A percentile compares a stretch with the other conserved stretches of the same genome.
Evolutionary conservation across 1,139 yeast genomes (phyloP).

Genomic region (Sugiyamaella castrensis): DNA sequence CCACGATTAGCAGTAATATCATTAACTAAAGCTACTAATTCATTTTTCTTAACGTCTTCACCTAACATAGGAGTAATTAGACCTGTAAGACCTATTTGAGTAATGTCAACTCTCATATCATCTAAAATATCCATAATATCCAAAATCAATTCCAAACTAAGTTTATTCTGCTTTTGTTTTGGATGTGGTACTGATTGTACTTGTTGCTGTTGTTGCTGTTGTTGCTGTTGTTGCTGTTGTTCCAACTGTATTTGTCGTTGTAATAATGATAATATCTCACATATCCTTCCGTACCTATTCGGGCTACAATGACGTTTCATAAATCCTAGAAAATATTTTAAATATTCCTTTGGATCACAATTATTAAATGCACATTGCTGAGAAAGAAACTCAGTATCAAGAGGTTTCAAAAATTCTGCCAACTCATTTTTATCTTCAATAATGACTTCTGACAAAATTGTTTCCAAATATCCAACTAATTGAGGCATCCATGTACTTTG

Average conservation of each 20-base stretch:
- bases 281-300: not conserved
- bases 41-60: constrained; percentile 19
- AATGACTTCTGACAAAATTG: constrained; percentile 12
- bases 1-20: constrained; percentile 21
- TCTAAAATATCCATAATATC: constrained; percentile 20
- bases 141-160: constrained; percentile 5
- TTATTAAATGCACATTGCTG: constrained; percentile 28
- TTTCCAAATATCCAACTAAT: constrained; percentile 20
- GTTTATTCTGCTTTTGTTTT: too few relatives aligned
- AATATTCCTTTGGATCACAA: constrained; percentile 18
- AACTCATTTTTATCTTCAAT: constrained; percentile 15
- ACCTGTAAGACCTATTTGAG: constrained; percentile 13
- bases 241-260: not conserved
- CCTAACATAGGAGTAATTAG: constrained; percentile 9
- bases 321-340: constrained; percentile 13
- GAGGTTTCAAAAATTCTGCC: constrained; percentile 15
- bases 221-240: not conserved
- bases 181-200: too few relatives aligned
- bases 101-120: constrained; percentile 21
- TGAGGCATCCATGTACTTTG: constrained; percentile 29
- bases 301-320: constrained; percentile 12
- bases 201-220: not conserved
- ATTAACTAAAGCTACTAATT: constrained; percentile 23
- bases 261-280: not conserved
- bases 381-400: constrained; percentile 27